Evolutionary conservation across 805 yeast species (phyloP).

Genomic region (Candida vartiovaarae): DNA sequence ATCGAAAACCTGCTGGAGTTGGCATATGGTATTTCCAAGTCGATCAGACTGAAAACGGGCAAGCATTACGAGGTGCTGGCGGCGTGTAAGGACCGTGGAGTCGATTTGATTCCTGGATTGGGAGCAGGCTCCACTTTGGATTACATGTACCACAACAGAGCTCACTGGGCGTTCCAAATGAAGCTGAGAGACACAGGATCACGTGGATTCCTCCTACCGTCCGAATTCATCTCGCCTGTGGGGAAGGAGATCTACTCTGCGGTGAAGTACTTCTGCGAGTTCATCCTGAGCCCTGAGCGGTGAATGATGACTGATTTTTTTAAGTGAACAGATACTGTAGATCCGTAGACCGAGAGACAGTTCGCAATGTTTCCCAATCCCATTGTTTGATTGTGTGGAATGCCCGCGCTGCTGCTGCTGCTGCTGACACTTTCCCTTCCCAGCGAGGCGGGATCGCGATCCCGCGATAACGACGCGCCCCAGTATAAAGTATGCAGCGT

Average conservation of each 20-base stretch:
- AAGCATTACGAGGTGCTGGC: conserved; percentile 61
- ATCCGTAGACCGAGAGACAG: too few species aligned
- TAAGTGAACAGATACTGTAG: too few species aligned
- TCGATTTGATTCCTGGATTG: conserved; percentile 63
- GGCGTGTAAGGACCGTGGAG: conserved; percentile 75
- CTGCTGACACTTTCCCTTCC: too few species aligned
- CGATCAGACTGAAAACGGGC: conserved; percentile 59
- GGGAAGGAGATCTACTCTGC: conserved; percentile 70
- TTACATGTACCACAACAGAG: conserved; percentile 76
- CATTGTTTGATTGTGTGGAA: too few species aligned
- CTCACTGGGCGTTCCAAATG: conserved; percentile 79
- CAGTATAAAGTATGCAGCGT: too few species aligned
- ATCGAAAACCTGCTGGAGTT: conserved; percentile 74
- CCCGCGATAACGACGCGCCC: too few species aligned
- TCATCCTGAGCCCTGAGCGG: conserved; percentile 33
- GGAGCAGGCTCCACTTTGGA: conserved; percentile 80
- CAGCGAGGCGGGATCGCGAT: too few species aligned
- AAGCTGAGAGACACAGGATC: conserved; percentile 77
- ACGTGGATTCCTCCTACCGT: conserved; percentile 76
- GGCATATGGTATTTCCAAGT: conserved; percentile 73
- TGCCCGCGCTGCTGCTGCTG: too few species aligned
- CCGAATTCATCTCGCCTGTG: conserved; percentile 63
- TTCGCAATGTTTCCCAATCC: not conserved
- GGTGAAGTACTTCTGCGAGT: conserved; percentile 56
- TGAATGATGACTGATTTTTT: conserved; percentile 4